Evolutionary conservation across 306 rosid genomes (phyloP), one percentile per base, ranked within the genome.

Genomic region (Cicer pinnatifidum): DNA sequence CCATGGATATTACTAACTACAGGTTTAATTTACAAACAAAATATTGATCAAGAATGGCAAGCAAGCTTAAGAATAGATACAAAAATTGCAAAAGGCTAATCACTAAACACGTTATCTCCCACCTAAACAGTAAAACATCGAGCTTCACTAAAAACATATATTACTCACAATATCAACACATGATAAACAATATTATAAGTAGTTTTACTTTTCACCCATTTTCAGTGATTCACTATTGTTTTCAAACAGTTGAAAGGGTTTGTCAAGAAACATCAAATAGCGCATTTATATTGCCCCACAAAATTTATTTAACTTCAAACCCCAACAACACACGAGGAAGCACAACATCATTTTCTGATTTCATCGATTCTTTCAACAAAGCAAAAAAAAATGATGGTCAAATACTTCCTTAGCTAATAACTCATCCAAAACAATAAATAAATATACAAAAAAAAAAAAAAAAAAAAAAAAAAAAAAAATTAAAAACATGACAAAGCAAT

Each of bases 271-370:
- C 78, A 43, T 20, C 11, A 64, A 72, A 57, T 33, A 72, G 23
- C 43, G 44, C 13, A 19, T 13, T 35, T 15, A 58, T 7, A 57
- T 40, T 41, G 13, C 52, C 12, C 52, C 15, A 10, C 15, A 11
- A 46, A 3, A 10, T 46, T 46, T 46, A 28, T 9, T 46, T 4
- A 1, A 46, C 15, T 46, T 46, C 15, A 46, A 67, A 19, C 11
- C 78, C 47, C 51, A 67, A 67, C 64, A 71, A 39, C 40, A 19
- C 54, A 38, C 62, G 40, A 61, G 16, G 19, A 82, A 58, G 66
- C 57, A 39, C 72, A 58, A 58, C 50, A 16, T 67, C 70, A 59
- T 79, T 23, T 19, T 48, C 8, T 11, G 37, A 67, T 47, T 77
- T 45, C 38, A 65, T 10, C 51, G 33, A 33, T 50, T 76, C 68